Evolutionary conservation across 2,329 filamentous ascomycete species (phyloP).

Genomic region (Diaporthe vexans): DNA sequence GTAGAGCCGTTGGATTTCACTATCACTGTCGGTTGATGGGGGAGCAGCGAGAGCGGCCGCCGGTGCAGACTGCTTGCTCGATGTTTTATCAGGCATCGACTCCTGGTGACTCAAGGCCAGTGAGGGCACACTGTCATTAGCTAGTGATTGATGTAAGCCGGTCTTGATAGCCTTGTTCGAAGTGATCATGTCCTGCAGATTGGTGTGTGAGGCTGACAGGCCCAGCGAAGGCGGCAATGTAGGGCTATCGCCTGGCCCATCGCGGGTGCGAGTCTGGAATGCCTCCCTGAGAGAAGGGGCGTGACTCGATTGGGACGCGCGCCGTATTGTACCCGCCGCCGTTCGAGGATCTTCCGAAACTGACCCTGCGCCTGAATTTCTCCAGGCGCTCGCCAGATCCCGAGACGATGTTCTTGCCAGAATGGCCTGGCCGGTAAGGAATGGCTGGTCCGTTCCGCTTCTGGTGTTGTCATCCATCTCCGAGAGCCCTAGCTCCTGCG

Average conservation of each 20-base stretch:
- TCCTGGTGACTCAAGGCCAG: slow-evolving; percentile 66
- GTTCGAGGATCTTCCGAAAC: slow-evolving; percentile 47
- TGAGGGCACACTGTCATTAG: slow-evolving; percentile 71
- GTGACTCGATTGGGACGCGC: slow-evolving; percentile 66
- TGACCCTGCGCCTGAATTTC: slow-evolving; percentile 50
- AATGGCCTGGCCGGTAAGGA: slow-evolving; percentile 55
- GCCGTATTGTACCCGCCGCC: slow-evolving; percentile 59
- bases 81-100: slow-evolving; percentile 56
- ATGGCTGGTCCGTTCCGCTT: slow-evolving; percentile 52
- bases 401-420: slow-evolving; percentile 39
- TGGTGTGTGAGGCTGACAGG: slow-evolving; percentile 65
- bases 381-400: slow-evolving; percentile 60
- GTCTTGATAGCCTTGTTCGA: slow-evolving; percentile 72
- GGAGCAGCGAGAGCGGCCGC: slow-evolving; percentile 46
- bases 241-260: slow-evolving; percentile 70
- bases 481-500: slow-evolving; percentile 36
- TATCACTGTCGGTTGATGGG: slow-evolving; percentile 50
- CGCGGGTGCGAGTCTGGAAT: slow-evolving; percentile 56
- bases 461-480: slow-evolving; percentile 33
- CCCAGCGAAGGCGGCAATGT: slow-evolving; percentile 67
- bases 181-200: slow-evolving; percentile 72
- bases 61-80: slow-evolving; percentile 48
- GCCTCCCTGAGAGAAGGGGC: slow-evolving; percentile 63
- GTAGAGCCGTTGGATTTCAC: slow-evolving; percentile 71
- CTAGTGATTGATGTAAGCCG: slow-evolving; percentile 66